Base-by-base conservation (phyloP, 108 stramenopile species). In the Fistulifera pelliculosa region DNA sequence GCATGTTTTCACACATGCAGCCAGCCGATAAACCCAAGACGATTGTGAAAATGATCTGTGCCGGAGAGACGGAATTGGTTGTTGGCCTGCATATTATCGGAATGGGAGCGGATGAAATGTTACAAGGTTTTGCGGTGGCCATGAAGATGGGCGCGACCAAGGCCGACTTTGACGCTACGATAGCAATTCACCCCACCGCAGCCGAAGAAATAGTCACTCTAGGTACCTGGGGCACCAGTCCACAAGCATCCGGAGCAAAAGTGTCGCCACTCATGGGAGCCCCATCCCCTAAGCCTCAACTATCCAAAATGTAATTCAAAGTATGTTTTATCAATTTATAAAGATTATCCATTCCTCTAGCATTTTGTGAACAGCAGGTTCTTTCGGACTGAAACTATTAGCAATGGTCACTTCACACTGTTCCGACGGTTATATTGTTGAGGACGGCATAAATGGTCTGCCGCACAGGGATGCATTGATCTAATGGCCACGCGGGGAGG, bases 161-260 rank as follows among this genome's bases (percentile, higher is more conserved):
- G 73, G 94, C 94, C 1, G 98, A 99, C 65, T 91, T 99, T 55
- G 98, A 99, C 73, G 64, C 76, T 7, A 84, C 76, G 54, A 75
- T 97, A 16, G 98, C 96, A 4, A 94, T 99, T 57, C 98, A 99
- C 52, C 98, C 98, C 5, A 98, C 96, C 5, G 85, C 80, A 8
- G 44, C 77, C n/a, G 90, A 92, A 70, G 90, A 92, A 63, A 56
- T 94, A 21, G 93, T 94, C 18, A 97, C 94, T 39, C 75, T 97
- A 65, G 58, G 41, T 16, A 81, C 85, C 0, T 95, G 92, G 92
- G 93, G 94, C 1, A 76, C 78, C 28, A 67, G 73, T 42, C 49
- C 79, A n/a, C 75, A 74, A 49, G 63, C 45, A 18, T 79, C 71
- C 43, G 85, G 85, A 35, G 85, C 85, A 7, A 81, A 79, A 59